These are phyloP conservation scores for Beauveria sp. DNA, from an alignment of 2,329 filamentous ascomycete genomes.

Conservation along the genomic window DNA sequence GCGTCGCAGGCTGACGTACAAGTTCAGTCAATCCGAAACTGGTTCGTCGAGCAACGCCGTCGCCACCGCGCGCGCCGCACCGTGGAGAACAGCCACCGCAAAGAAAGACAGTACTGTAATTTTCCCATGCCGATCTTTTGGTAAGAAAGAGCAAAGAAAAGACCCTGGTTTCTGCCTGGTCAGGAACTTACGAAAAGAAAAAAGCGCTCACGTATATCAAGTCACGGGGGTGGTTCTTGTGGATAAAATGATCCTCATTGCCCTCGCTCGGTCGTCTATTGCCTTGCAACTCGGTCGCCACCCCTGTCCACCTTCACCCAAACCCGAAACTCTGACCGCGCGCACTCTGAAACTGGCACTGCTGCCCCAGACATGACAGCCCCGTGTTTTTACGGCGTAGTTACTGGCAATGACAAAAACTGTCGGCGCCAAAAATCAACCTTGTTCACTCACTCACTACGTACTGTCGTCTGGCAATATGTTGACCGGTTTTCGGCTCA, in stretches of 20 bases:
- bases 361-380: not conserved
- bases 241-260: not conserved
- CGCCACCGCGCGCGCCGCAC: too few species aligned
- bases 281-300: not conserved
- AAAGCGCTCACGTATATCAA: too few species aligned
- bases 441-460: too few species aligned
- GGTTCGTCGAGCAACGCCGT: not conserved
- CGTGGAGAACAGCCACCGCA: not conserved
- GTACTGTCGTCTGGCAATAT: too few species aligned
- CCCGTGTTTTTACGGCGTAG: too few species aligned
- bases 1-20: conserved; percentile 2
- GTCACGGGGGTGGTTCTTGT: not conserved
- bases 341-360: conserved; percentile 4
- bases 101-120: not conserved
- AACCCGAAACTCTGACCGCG: conserved; percentile 1
- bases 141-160: too few species aligned
- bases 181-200: not conserved
- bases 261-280: not conserved
- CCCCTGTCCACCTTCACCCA: not conserved
- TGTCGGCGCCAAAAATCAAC: too few species aligned
- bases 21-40: not conserved
- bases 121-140: not conserved
- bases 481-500: too few species aligned
- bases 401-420: too few species aligned
- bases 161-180: not conserved